A percentile compares a stretch with the other conserved stretches of the same genome.
Evolutionary conservation across 2,329 filamentous ascomycete genomes (phyloP).

Genomic region (Penicillium sp.): DNA sequence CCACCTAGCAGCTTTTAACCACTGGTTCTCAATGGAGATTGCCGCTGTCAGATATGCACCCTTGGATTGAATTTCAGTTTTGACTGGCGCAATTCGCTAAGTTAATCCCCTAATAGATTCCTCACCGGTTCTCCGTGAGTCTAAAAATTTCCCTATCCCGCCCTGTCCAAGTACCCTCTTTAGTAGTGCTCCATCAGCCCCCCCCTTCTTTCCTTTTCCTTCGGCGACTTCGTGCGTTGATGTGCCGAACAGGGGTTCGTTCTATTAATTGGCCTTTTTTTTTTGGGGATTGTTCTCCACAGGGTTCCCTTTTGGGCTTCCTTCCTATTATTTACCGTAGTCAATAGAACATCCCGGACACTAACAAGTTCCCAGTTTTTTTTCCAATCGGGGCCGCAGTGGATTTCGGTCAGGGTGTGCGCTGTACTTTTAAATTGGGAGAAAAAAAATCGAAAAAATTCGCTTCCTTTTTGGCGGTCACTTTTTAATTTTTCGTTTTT

Average conservation of each 20-base stretch:
- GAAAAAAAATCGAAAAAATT: slow-evolving; percentile 6
- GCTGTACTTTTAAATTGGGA: slow-evolving; percentile 9
- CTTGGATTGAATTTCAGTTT: not conserved
- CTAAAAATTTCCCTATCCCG: slow-evolving; percentile 4
- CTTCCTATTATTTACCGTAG: not conserved
- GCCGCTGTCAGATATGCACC: slow-evolving; percentile 20
- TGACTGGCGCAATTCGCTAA: not conserved
- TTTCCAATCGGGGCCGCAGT: slow-evolving; percentile 5
- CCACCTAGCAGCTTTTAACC: slow-evolving; percentile 9
- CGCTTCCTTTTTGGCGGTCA: slow-evolving; percentile 11
- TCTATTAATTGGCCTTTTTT: not conserved
- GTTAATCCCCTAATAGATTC: not conserved
- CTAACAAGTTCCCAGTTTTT: slow-evolving; percentile 5
- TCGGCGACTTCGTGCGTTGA: not conserved
- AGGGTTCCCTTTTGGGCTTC: not conserved
- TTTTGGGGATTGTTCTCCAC: not conserved
- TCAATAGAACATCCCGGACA: not conserved
- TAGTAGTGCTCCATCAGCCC: not conserved
- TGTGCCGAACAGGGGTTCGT: not conserved
- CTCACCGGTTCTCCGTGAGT: not conserved
- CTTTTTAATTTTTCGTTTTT: slow-evolving; percentile 5
- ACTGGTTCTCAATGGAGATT: slow-evolving; percentile 18
- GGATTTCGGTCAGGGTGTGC: slow-evolving; percentile 8
- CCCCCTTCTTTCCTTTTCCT: not conserved
- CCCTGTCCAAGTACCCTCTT: not conserved